Conservation (phyloP, 306 rosid genomes). For the Geum urbanum region DNA sequence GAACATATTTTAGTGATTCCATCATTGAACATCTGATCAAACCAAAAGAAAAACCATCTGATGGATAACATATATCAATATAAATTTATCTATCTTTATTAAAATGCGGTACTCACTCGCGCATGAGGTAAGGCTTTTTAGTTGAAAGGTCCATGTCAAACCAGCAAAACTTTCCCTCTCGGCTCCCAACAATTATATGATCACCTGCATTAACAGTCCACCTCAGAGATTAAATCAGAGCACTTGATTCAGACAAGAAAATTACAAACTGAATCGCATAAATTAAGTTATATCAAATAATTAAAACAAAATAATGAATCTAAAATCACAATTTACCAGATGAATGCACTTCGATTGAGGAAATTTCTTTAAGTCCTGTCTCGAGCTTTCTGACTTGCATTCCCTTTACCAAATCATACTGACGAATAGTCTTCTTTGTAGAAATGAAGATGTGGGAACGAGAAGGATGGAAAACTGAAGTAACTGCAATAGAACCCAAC, state of each 20-base stretch:
- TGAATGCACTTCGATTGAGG: slow-evolving; percentile 88
- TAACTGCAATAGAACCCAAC: slow-evolving; percentile 81
- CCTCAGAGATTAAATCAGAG: slow-evolving; percentile 6
- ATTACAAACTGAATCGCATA: background rate
- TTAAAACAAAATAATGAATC: background rate
- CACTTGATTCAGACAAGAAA: background rate
- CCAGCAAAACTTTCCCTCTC: slow-evolving; percentile 96
- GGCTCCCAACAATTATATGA: slow-evolving; percentile 90
- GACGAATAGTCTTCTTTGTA: slow-evolving; percentile 68
- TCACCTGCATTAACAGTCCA: slow-evolving; percentile 59
- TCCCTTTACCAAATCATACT: slow-evolving; percentile 63
- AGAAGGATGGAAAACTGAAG: slow-evolving; percentile 78
- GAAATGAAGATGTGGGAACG: slow-evolving; percentile 72
- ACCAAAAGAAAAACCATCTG: background rate
- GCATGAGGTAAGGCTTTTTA: slow-evolving; percentile 64
- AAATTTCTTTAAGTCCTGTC: slow-evolving; percentile 82
- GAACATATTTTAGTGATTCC: background rate
- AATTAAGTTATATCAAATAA: background rate
- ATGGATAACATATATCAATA: background rate
- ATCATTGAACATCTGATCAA: background rate
- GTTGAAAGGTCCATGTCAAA: slow-evolving; percentile 98
- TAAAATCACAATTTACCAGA: slow-evolving; percentile 48
- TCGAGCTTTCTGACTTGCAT: slow-evolving; percentile 68
- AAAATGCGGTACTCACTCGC: slow-evolving; percentile 43
- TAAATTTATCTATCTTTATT: too few relatives aligned